phyloP scores from a whole-genome alignment of 495 filamentous ascomycete species.

The Talaromyces wortmannii region DNA sequence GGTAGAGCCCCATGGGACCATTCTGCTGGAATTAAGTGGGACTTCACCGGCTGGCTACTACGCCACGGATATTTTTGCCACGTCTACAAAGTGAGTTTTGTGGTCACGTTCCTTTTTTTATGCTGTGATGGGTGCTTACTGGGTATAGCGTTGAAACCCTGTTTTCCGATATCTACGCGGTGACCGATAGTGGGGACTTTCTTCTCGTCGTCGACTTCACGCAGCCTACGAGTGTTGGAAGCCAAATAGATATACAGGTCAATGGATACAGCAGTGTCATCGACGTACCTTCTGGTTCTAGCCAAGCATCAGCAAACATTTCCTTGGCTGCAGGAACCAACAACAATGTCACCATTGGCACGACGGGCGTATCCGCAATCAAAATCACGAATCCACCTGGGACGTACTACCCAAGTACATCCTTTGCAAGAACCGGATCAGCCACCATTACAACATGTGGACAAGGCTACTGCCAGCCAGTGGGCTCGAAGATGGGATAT shows the following conservation, averaged over 20 bases:
- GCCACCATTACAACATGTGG: slow-evolving; percentile 23
- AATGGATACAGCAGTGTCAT: slow-evolving; percentile 4
- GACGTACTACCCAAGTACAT: slow-evolving; percentile 31
- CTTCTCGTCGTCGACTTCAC: too few species aligned
- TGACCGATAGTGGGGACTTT: too few species aligned
- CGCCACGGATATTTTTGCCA: slow-evolving; percentile 12
- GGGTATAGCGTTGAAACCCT: slow-evolving; percentile 3
- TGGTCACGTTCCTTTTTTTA: too few species aligned
- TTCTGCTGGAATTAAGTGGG: slow-evolving; percentile 32
- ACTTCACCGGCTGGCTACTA: slow-evolving; percentile 21
- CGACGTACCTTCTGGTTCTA: slow-evolving; percentile 2
- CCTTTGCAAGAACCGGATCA: slow-evolving; percentile 24
- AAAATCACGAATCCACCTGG: slow-evolving; percentile 14
- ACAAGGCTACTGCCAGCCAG: slow-evolving; percentile 23
- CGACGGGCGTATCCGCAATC: slow-evolving; percentile 10
- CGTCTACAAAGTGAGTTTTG: slow-evolving; percentile 14
- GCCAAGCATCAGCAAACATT: neutral
- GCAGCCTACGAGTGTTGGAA: too few species aligned
- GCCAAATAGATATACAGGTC: slow-evolving; percentile 5
- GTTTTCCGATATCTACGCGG: slow-evolving; percentile 8
- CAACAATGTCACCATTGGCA: slow-evolving; percentile 24
- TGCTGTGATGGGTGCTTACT: neutral
- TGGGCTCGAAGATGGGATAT: slow-evolving; percentile 34
- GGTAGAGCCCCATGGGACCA: slow-evolving; percentile 34
- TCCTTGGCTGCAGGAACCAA: slow-evolving; percentile 19